Conservation (phyloP, 2,329 filamentous ascomycete genomes). For the Penicillium sp. region DNA sequence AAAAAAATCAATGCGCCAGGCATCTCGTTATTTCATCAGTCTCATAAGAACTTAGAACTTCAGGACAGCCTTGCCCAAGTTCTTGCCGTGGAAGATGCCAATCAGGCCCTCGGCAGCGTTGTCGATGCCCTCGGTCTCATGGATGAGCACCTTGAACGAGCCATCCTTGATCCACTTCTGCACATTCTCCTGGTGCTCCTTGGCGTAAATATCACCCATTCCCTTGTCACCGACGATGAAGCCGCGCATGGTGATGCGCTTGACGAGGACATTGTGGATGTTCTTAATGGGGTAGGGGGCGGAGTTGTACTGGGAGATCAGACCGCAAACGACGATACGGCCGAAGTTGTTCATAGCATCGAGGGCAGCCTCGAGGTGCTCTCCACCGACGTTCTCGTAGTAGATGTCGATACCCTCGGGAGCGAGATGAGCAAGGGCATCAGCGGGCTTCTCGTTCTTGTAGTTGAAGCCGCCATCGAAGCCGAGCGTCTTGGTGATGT, state of each 20-base stretch:
- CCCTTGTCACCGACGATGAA: constrained; percentile 69
- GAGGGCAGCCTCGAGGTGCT: constrained; percentile 68
- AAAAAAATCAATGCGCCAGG: constrained; percentile 4
- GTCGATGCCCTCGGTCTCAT: constrained; percentile 73
- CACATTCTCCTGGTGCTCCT: constrained; percentile 73
- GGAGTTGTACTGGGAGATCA: constrained; percentile 78
- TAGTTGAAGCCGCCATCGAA: constrained; percentile 83
- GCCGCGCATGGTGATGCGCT: constrained; percentile 66
- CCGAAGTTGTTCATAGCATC: constrained; percentile 62
- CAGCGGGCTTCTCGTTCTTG: constrained; percentile 71
- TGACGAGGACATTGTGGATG: constrained; percentile 61
- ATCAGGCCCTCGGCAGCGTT: constrained; percentile 70
- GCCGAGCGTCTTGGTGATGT: constrained; percentile 64
- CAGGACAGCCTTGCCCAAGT: constrained; percentile 82
- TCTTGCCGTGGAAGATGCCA: constrained; percentile 72
- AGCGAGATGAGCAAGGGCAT: constrained; percentile 67
- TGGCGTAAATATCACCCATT: constrained; percentile 63
- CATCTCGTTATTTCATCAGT: constrained; percentile 13
- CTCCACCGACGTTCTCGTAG: constrained; percentile 77
- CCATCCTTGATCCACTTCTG: constrained; percentile 74
- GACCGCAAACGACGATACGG: constrained; percentile 61
- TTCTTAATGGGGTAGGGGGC: constrained; percentile 67
- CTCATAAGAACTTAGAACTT: constrained; percentile 54
- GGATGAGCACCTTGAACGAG: constrained; percentile 66
- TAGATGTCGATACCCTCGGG: constrained; percentile 80